Evolutionary conservation across 2,329 filamentous ascomycete species (phyloP).

Genomic region (Clathrospora elynae): DNA sequence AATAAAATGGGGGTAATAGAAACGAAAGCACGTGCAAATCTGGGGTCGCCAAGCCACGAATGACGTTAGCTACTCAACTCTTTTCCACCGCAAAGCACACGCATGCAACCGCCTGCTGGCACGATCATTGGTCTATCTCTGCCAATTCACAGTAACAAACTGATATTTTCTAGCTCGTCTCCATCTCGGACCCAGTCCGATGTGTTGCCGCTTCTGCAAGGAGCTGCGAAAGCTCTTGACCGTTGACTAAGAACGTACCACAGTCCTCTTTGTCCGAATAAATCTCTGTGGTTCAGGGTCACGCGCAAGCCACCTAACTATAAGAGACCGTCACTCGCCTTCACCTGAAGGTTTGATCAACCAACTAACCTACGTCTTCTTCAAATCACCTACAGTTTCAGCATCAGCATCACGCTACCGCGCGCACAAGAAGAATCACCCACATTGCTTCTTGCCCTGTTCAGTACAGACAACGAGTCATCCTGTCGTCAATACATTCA

Average conservation of each 20-base stretch:
- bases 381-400: slow-evolving; percentile 15
- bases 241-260: slow-evolving; percentile 42
- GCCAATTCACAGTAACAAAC: slow-evolving; percentile 30
- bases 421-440: slow-evolving; percentile 13
- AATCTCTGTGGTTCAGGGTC: slow-evolving; percentile 31
- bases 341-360: slow-evolving; percentile 13
- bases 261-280: slow-evolving; percentile 34
- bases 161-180: slow-evolving; percentile 27
- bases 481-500: slow-evolving; percentile 31
- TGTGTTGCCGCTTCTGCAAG: slow-evolving; percentile 32
- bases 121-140: slow-evolving; percentile 24
- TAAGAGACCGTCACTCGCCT: slow-evolving; percentile 30
- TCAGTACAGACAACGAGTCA: slow-evolving; percentile 18
- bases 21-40: too few species aligned
- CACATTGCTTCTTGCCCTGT: slow-evolving; percentile 15
- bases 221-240: slow-evolving; percentile 34
- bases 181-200: slow-evolving; percentile 33
- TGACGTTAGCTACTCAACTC: slow-evolving; percentile 25
- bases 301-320: slow-evolving; percentile 22
- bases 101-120: slow-evolving; percentile 17
- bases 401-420: slow-evolving; percentile 7
- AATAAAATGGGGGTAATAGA: slow-evolving; percentile 26
- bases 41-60: slow-evolving; percentile 10
- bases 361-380: slow-evolving; percentile 21
- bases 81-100: slow-evolving; percentile 28